These are phyloP conservation scores for Mortierella hygrophila DNA, from an alignment of 192 early-diverging fungal species.

Conservation along the genomic window DNA sequence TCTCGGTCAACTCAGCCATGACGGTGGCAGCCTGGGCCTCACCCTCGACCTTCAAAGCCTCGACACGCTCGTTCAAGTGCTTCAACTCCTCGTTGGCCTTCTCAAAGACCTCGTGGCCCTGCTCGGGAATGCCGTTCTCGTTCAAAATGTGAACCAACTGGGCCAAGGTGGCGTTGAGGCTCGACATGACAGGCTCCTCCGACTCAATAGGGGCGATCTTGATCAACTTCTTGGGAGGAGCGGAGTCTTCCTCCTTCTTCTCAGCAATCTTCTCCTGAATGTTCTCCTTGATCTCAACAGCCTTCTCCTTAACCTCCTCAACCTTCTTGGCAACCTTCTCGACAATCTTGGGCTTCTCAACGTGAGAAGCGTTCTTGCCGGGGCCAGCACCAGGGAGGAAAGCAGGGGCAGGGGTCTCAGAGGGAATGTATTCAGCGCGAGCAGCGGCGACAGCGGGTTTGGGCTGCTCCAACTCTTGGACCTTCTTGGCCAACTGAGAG, in stretches of 20 bases:
- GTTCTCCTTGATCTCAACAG: constrained; percentile 18
- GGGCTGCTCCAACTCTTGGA: constrained; percentile 53
- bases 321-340: constrained; percentile 30
- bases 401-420: constrained; percentile 28
- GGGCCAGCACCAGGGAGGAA: constrained; percentile 46
- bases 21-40: constrained; percentile 48
- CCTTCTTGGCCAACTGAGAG: constrained; percentile 36
- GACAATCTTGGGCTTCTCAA: not conserved
- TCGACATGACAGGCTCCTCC: constrained; percentile 51
- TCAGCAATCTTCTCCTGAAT: constrained; percentile 30
- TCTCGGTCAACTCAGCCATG: constrained; percentile 54
- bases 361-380: constrained; percentile 17
- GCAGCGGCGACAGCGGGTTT: constrained; percentile 43
- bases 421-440: constrained; percentile 40
- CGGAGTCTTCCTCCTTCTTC: constrained; percentile 13
- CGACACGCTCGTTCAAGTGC: constrained; percentile 61
- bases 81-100: constrained; percentile 68
- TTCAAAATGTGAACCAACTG: constrained; percentile 52
- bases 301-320: constrained; percentile 37
- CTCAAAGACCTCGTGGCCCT: constrained; percentile 70
- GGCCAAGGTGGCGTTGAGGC: constrained; percentile 44
- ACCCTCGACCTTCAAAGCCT: constrained; percentile 59
- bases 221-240: constrained; percentile 48
- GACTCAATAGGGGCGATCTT: constrained; percentile 47
- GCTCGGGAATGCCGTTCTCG: constrained; percentile 57